A percentile compares a stretch with the other conserved stretches of the same genome.
Conservation (phyloP, 2,329 filamentous ascomycete genomes). For the Diplodia corticola region DNA sequence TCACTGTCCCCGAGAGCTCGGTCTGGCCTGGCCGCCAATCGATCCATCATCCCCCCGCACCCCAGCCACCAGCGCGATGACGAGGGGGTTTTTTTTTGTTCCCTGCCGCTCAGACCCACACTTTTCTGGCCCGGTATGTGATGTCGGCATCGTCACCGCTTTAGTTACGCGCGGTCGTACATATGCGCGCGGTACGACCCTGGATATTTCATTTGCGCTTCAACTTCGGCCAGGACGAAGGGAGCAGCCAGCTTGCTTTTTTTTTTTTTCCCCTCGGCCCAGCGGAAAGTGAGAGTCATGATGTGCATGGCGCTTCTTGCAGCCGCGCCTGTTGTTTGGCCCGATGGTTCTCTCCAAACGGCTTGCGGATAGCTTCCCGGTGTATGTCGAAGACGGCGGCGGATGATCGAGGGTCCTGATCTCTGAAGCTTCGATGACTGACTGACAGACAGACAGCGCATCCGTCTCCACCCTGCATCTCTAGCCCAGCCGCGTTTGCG, state of each 20-base stretch:
- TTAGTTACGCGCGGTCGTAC: neutral
- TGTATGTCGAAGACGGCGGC: too few species aligned
- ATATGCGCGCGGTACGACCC: neutral
- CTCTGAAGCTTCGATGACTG: neutral
- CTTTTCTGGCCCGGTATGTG: neutral
- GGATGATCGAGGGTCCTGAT: too few species aligned
- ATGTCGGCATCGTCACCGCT: neutral
- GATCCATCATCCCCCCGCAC: neutral
- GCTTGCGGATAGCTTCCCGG: too few species aligned
- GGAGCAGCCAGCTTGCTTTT: neutral
- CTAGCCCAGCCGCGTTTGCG: neutral
- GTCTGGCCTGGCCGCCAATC: neutral
- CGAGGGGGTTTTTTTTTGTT: too few species aligned
- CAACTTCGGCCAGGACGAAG: neutral
- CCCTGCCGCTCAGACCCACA: neutral
- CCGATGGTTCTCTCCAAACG: too few species aligned
- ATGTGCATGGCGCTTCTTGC: neutral
- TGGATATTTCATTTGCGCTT: neutral
- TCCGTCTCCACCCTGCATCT: neutral
- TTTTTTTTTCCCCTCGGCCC: neutral
- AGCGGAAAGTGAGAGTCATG: neutral
- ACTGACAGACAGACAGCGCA: too few species aligned
- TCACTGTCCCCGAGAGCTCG: neutral
- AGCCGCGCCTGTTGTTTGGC: too few species aligned
- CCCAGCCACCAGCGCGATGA: neutral